These are phyloP conservation scores for Starmera pachycereana DNA, from an alignment of 805 yeast genomes.

Conservation along the genomic window DNA sequence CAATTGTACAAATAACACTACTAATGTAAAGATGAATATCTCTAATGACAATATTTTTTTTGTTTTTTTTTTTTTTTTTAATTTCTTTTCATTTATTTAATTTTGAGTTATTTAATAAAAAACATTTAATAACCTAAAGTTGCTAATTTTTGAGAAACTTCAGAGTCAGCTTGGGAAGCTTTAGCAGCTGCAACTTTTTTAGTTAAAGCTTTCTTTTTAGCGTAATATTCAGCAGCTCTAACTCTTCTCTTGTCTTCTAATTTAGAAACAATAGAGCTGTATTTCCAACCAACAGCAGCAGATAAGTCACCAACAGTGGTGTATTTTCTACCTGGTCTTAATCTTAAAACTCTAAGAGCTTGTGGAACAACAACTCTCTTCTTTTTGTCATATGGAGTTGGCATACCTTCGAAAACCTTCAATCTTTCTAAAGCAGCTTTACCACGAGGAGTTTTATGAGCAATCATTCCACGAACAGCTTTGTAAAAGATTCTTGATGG, in stretches of 20 bases:
- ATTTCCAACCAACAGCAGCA: constrained; percentile 98
- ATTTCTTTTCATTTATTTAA: too few species aligned
- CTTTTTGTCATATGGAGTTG: constrained; percentile 99
- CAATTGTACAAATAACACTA: too few species aligned
- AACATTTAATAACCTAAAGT: constrained; percentile 85
- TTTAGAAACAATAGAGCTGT: constrained; percentile 95
- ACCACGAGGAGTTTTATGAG: constrained; percentile 99
- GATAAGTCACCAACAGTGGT: constrained; percentile 96
- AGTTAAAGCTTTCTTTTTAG: constrained; percentile 93
- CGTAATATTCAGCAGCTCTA: constrained; percentile 97
- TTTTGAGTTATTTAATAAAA: not conserved
- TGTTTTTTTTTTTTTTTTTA: too few species aligned
- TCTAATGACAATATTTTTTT: too few species aligned
- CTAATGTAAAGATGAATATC: too few species aligned
- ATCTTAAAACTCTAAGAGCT: constrained; percentile 98
- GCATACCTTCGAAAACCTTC: constrained; percentile 99
- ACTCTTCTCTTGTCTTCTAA: constrained; percentile 99
- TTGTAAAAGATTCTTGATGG: constrained; percentile 99
- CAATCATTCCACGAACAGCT: constrained; percentile 98
- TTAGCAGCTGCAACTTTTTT: constrained; percentile 86
- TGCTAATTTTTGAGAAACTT: constrained; percentile 89
- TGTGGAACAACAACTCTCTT: constrained; percentile 99
- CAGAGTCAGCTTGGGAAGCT: constrained; percentile 81
- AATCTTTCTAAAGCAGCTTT: constrained; percentile 99
- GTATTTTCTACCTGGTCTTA: constrained; percentile 99